phyloP scores from a whole-genome alignment of 352 stramenopile genomes.

The Phytophthora uliginosa region DNA sequence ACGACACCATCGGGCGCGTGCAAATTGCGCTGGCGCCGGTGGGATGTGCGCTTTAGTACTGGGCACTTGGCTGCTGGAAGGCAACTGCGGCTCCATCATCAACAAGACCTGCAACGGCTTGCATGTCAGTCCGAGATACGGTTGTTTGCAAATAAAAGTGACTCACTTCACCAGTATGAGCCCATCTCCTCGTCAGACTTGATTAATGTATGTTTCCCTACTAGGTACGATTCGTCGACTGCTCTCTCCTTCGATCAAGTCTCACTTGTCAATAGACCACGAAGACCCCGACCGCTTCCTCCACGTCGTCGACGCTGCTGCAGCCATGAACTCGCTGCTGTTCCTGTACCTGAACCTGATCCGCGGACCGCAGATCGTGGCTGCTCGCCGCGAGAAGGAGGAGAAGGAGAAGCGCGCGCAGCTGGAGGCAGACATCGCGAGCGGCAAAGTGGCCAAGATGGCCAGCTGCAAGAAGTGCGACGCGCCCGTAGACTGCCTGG shows the following conservation, averaged over 20 bases:
- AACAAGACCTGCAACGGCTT: background rate
- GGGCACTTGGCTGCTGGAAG: slow-evolving; percentile 50
- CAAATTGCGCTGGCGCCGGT: slow-evolving; percentile 54
- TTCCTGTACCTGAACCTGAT: slow-evolving; percentile 85
- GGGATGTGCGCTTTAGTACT: slow-evolving; percentile 37
- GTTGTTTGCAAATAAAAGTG: slow-evolving; percentile 13
- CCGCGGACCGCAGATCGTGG: slow-evolving; percentile 67
- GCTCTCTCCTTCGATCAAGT: slow-evolving; percentile 14
- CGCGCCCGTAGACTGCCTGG: slow-evolving; percentile 48
- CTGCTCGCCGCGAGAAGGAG: slow-evolving; percentile 58
- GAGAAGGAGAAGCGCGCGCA: slow-evolving; percentile 56
- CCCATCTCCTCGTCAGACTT: slow-evolving; percentile 17
- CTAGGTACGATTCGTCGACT: slow-evolving; percentile 29
- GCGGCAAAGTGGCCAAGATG: slow-evolving; percentile 53
- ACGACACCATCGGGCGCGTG: slow-evolving; percentile 54
- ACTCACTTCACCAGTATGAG: slow-evolving; percentile 34
- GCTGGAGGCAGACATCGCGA: slow-evolving; percentile 61
- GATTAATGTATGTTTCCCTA: slow-evolving; percentile 3
- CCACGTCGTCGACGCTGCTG: background rate
- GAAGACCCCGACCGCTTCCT: background rate
- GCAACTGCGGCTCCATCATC: slow-evolving; percentile 17
- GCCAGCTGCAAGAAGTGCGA: slow-evolving; percentile 88
- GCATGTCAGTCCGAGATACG: slow-evolving; percentile 19
- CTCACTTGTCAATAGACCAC: slow-evolving; percentile 37
- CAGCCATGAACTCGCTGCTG: slow-evolving; percentile 79